Base-by-base conservation (phyloP, 176 grass and related monocot species). In the Avena eriantha region DNA sequence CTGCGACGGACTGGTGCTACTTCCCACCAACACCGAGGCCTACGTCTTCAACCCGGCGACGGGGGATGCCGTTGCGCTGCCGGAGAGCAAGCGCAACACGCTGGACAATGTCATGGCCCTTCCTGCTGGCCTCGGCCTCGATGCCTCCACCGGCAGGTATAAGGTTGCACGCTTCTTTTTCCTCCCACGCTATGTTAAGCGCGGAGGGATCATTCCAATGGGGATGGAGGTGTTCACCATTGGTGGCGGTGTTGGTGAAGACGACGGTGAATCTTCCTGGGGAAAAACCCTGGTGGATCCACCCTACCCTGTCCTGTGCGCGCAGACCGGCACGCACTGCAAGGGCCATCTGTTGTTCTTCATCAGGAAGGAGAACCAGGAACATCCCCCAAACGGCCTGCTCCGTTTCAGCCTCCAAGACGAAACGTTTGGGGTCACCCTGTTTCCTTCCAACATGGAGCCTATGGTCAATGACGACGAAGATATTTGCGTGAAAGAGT, bases 21-120 rank as follows among this genome's bases (percentile, higher is more conserved):
- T 84, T 11, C 46, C 48, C 61, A 77, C 73, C 33, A 13, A 10
- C 73, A 69, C 46, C 13, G 14, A 19, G n/a, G 5, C 48, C 9
- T 78, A 78, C 1, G 60, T 85, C 31, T 55, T 85, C n/a, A 85
- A 85, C 34, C 83, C 73, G 31, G 83, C 83, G 5, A 85, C 74
- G 14, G 41, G 48, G 60, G 83, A 85, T 5, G 33, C 21, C 48
- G 0, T 78, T 21, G 48, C 33, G 0, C 33, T 85, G 47, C 60
- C 83, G 0, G 47, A 43, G 48, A 85, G 74, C 73, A 9, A 21
- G 45, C 73, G n/a, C 57, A 66, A 85, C 69, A 48, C 47, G 68
- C 24, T 8, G 51, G n/a, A 0, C 0, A 2, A 16, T 17, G 1
- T 51, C 43, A 6, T 1, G 0, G 5, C 31, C 16, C 70, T 84